Evolutionary conservation across 352 stramenopile species (phyloP).

Genomic region (Vaucheria bursata): DNA sequence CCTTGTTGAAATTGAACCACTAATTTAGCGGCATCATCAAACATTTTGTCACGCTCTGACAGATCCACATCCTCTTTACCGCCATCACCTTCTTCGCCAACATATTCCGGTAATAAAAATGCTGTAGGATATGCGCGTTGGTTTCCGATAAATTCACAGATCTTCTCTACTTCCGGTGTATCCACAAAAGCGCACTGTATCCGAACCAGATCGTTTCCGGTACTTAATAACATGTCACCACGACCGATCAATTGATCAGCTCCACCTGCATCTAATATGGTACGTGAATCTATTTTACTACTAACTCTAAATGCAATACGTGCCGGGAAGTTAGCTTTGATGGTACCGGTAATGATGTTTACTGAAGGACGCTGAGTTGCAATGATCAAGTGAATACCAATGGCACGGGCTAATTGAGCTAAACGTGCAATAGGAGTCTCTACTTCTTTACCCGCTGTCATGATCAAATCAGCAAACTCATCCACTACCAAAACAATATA

Average conservation of each 20-base stretch:
- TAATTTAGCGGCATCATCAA: neutral
- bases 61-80: neutral
- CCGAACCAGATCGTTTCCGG: neutral
- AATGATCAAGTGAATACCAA: neutral
- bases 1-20: neutral
- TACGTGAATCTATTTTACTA: neutral
- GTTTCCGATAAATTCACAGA: too few relatives aligned
- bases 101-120: too few relatives aligned
- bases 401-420: neutral
- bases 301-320: neutral
- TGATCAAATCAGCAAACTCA: neutral
- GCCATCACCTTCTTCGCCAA: neutral
- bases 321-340: neutral
- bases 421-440: neutral
- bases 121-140: too few relatives aligned
- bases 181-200: neutral
- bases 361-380: neutral
- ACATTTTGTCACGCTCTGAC: neutral
- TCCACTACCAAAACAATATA: neutral
- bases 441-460: neutral
- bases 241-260: neutral
- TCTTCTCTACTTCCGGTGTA: neutral
- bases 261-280: neutral
- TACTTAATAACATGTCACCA: neutral
- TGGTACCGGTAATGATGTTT: neutral